Percentiles rank a stretch among this genome's conserved stretches.
phyloP scores from a whole-genome alignment of 768 basidiomycete genomes.

The Hypsizygus marmoreus region DNA sequence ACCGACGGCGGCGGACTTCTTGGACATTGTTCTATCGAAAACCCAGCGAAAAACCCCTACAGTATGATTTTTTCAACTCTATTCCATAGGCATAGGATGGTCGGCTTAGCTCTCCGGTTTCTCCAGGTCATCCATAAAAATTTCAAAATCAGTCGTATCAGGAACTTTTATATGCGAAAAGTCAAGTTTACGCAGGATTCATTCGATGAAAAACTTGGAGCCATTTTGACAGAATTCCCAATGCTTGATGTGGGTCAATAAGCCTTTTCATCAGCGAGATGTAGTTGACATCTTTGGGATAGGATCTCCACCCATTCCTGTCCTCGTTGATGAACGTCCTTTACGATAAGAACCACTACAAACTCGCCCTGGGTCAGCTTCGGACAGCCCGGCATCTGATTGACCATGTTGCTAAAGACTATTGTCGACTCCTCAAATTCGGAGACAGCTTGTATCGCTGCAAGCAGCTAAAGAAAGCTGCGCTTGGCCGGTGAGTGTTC shows the following conservation, averaged over 20 bases:
- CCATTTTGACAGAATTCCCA: slow-evolving; percentile 95
- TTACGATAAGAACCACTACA: slow-evolving; percentile 99
- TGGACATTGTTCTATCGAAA: slow-evolving; percentile 91
- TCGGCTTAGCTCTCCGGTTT: too few species aligned
- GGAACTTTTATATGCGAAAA: slow-evolving; percentile 99
- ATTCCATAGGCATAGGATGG: background rate
- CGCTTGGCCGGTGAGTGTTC: slow-evolving; percentile 86
- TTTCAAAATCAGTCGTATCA: slow-evolving; percentile 98
- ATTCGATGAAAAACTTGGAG: slow-evolving; percentile 93
- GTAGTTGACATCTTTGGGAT: slow-evolving; percentile 25
- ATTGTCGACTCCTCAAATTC: slow-evolving; percentile 94
- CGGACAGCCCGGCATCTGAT: slow-evolving; percentile 95
- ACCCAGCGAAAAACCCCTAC: slow-evolving; percentile 98
- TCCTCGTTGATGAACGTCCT: slow-evolving; percentile 96
- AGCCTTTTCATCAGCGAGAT: slow-evolving; percentile 5
- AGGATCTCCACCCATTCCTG: slow-evolving; percentile 95
- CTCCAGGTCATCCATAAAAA: slow-evolving; percentile 96
- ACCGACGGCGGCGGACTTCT: slow-evolving; percentile 91
- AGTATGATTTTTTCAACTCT: slow-evolving; percentile 40
- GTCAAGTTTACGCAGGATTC: slow-evolving; percentile 98
- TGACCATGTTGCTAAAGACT: slow-evolving; percentile 96
- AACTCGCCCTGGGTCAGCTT: slow-evolving; percentile 95
- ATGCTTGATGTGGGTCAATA: slow-evolving; percentile 82
- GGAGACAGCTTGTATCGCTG: slow-evolving; percentile 97
- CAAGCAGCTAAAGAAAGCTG: slow-evolving; percentile 97